Evolutionary conservation across 208 protist genomes (phyloP), one percentile per base, ranked within the genome.

Genomic region (Trypanosoma caninum): DNA sequence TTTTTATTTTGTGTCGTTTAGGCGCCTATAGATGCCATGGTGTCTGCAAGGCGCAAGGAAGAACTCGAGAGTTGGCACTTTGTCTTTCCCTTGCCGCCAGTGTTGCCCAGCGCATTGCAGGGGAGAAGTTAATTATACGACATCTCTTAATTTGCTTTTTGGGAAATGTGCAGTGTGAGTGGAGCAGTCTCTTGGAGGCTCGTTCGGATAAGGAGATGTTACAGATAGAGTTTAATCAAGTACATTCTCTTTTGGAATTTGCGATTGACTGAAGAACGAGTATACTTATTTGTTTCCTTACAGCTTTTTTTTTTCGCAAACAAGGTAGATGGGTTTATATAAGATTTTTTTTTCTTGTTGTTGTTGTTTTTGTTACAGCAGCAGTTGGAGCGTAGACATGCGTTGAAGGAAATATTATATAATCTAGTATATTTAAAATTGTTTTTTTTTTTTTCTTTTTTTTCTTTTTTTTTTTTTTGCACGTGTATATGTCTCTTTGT

Each of bases 81-180:
- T 64, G 44, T 41, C 55, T 70, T n/a, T 61, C 65, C 14, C 55
- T 70, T 31, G 55, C 65, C 27, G 53, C 65, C 11, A 23, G 34
- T 3, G 41, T 86, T 9, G 67, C 75, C 11, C 61, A 64, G 27
- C 48, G 58, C 40, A 68, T 86, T 50, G 42, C 33, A 10, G 58
- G 57, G 25, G 72, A 62, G 42, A 58, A 70, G 44, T 65, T 86
- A 45, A 61, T 61, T 0, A 86, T 86, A 75, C 72, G 77, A 22
- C 59, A 68, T 13, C 71, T 82, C 40, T 42, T 86, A 34, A 72
- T 79, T 23, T 72, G 79, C 47, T 55, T 86, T 22, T 25, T 72
- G 18, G 70, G 79, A 38, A 64, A 68, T 22, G 45, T 86, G 41
- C 30, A 35, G 20, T 27, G 53, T 33, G 28, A 65, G 9, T 72